Percentiles rank a stretch among this genome's conserved stretches.
Evolutionary conservation across 2,329 filamentous ascomycete species (phyloP).

Genomic region (Plectosphaerella plurivora): DNA sequence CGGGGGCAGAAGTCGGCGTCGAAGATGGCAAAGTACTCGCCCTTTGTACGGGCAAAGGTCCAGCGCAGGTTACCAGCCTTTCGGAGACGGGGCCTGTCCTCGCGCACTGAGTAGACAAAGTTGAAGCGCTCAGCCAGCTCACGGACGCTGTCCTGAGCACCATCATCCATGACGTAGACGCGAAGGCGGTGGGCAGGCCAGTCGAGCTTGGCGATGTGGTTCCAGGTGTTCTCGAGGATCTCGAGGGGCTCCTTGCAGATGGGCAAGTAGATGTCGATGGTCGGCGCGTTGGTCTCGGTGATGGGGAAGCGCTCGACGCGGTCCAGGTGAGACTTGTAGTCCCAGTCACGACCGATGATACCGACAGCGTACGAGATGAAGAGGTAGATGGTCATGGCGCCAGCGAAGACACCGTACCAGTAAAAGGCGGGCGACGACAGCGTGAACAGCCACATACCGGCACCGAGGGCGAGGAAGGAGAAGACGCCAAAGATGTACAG

Average conservation of each 20-base stretch:
- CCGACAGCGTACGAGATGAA: constrained; percentile 34
- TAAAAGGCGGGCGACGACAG: constrained; percentile 27
- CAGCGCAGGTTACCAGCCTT: constrained; percentile 38
- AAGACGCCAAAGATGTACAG: constrained; percentile 34
- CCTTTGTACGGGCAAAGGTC: constrained; percentile 30
- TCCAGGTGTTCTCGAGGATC: constrained; percentile 30
- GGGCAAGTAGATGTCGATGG: constrained; percentile 34
- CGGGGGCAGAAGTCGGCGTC: constrained; percentile 38
- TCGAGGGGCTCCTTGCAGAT: constrained; percentile 37
- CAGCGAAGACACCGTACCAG: constrained; percentile 32
- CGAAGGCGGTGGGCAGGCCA: constrained; percentile 29
- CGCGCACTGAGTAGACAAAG: constrained; percentile 34
- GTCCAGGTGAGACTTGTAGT: constrained; percentile 26
- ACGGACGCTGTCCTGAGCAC: constrained; percentile 24
- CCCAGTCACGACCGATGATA: constrained; percentile 31
- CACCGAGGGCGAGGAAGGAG: constrained; percentile 32
- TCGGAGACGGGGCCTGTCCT: constrained; percentile 32
- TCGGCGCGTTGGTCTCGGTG: constrained; percentile 26
- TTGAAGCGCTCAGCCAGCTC: constrained; percentile 24
- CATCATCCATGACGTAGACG: constrained; percentile 35
- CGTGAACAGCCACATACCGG: constrained; percentile 37
- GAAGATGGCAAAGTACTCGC: constrained; percentile 36
- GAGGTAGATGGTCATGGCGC: constrained; percentile 33
- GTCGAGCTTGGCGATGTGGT: constrained; percentile 25
- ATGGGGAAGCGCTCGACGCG: constrained; percentile 24